Base-by-base conservation (phyloP, 1,284 basidiomycete genomes). In the Gomphus sp. region DNA sequence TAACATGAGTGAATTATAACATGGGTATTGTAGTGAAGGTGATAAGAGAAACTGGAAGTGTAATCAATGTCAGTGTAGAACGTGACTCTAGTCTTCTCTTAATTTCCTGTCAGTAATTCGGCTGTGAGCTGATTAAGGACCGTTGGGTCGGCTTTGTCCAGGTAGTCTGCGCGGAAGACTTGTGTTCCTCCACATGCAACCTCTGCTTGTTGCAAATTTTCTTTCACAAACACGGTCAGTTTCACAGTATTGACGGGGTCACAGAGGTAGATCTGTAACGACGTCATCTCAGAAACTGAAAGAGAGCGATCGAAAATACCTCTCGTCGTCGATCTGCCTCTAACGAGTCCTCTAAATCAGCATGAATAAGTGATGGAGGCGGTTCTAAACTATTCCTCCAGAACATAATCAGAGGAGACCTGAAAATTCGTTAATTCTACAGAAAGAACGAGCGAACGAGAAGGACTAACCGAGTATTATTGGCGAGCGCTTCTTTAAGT, bases 251-350 rank as follows among this genome's bases (percentile, higher is more conserved):
- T 81, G 33, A 89, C 80, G 0, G 84, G 83, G 68, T 92, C 89
- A 36, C 71, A 74, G 22, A 87, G 78, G 63, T 81, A 87, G 10
- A 84, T 67, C 89, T 91, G 34, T 55, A 44, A 45, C 39, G 47
- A 44, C 33, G 43, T 44, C 25, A 55, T 9, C 1, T n/a, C n/a
- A n/a, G n/a, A 16, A 28, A 31, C 31, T 47, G 1, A 25, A 11
- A 55, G 12, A 22, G 55, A 55, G 37, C 52, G 49, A 44, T 16
- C 44, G 28, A 45, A 57, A 0, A 49, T 70, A 91, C 89, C 61
- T 73, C 71, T 74, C 81, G 81, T 50, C 89, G 80, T 51, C 89
- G 84, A 36, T 76, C 74, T 65, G 85, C 84, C 67, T 92, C 89
- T 7, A 80, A 72, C 0, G 85, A 89, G 3, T 77, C 82, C 69